These are phyloP conservation scores for Alternaria incomplexa DNA, from an alignment of 2,329 filamentous ascomycete genomes.

Conservation along the genomic window DNA sequence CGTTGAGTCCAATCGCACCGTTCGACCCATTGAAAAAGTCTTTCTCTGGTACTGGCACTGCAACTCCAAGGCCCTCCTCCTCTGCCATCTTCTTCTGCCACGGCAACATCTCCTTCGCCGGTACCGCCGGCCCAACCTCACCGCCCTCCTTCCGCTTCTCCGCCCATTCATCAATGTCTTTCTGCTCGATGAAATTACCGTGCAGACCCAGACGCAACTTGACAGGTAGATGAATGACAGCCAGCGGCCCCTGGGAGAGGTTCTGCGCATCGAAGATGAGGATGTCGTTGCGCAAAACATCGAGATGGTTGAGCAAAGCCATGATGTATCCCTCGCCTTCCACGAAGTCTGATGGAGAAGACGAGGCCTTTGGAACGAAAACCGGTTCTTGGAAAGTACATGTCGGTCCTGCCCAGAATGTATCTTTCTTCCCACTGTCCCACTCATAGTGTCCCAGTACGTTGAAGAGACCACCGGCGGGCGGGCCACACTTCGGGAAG, in stretches of 20 bases:
- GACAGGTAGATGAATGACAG: conserved; percentile 50
- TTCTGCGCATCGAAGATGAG: conserved; percentile 52
- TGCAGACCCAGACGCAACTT: conserved; percentile 42
- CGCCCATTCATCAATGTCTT: conserved; percentile 37
- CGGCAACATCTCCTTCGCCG: conserved; percentile 30
- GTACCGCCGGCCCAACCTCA: conserved; percentile 28
- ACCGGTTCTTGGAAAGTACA: conserved; percentile 61
- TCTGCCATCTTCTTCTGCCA: conserved; percentile 39
- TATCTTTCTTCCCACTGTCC: conserved; percentile 40
- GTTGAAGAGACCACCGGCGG: conserved; percentile 41
- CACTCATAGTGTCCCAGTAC: conserved; percentile 43
- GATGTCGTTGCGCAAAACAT: conserved; percentile 50
- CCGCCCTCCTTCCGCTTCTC: conserved; percentile 38
- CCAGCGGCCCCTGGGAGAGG: conserved; percentile 47
- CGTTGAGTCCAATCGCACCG: background rate
- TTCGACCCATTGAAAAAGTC: background rate
- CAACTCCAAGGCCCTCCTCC: conserved; percentile 12
- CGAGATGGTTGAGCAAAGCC: conserved; percentile 52
- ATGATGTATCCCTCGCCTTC: conserved; percentile 61
- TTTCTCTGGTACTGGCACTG: background rate
- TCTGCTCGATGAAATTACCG: conserved; percentile 42
- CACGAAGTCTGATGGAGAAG: conserved; percentile 22
- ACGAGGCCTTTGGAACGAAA: conserved; percentile 55
- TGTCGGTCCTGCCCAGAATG: conserved; percentile 46
- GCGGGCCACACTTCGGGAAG: conserved; percentile 40